phyloP scores from a whole-genome alignment of 169 alveolate genomes.

The Cyclospora cayetanensis region DNA sequence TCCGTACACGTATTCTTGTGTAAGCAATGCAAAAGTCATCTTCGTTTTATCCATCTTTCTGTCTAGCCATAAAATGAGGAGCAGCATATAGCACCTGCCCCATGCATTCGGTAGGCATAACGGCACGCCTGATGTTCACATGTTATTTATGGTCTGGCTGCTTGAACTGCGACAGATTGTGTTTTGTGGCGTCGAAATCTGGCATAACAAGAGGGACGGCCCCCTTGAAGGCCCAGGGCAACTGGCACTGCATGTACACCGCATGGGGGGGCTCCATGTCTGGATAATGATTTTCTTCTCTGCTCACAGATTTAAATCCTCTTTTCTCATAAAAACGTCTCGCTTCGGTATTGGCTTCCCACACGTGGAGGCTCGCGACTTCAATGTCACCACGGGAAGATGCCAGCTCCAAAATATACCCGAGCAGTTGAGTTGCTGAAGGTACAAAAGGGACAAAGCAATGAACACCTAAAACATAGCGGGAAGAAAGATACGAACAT shows the following conservation, averaged over 20 bases:
- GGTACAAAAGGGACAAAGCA: background rate
- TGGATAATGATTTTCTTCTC: background rate
- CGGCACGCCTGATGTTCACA: no score
- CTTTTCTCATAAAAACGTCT: slow-evolving; percentile 13
- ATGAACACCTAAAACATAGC: background rate
- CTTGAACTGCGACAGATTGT: no score
- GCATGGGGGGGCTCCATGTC: slow-evolving; percentile 23
- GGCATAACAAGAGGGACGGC: background rate
- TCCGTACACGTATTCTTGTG: no score
- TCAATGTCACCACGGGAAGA: background rate
- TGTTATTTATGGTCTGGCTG: no score
- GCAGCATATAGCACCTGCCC: no score
- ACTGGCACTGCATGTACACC: background rate
- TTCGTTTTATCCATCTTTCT: no score
- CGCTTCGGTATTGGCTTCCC: background rate
- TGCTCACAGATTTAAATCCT: slow-evolving; percentile 5
- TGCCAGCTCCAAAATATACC: background rate
- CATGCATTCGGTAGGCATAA: no score
- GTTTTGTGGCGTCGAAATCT: slow-evolving; percentile 39
- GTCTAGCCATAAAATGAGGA: no score
- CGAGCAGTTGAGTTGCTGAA: background rate
- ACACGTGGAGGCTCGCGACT: slow-evolving; percentile 1
- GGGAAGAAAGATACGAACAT: background rate
- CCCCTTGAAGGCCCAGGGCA: slow-evolving; percentile 23
- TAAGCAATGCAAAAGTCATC: no score